phyloP scores from a whole-genome alignment of 1,139 yeast genomes.

The Suhomyces bolitotheri region DNA sequence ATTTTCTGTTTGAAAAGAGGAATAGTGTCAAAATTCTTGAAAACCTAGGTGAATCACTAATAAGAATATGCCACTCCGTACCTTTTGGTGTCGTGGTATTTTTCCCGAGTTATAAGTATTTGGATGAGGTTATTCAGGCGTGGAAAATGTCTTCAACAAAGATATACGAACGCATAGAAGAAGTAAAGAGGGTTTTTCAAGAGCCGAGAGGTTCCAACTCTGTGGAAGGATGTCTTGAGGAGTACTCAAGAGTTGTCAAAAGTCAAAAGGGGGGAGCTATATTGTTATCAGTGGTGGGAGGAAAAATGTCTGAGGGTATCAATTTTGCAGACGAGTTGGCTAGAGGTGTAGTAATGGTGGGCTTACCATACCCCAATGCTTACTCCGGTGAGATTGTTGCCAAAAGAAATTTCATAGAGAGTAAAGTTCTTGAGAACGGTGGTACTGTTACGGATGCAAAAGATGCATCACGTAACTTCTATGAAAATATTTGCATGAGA shows the following conservation, averaged over 20 bases:
- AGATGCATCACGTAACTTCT: constrained; percentile 57
- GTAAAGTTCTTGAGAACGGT: constrained; percentile 39
- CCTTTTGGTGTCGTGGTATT: constrained; percentile 82
- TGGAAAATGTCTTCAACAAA: constrained; percentile 48
- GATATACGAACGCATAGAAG: constrained; percentile 33
- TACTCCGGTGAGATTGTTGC: constrained; percentile 82
- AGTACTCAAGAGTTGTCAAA: constrained; percentile 47
- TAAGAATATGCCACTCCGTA: constrained; percentile 43
- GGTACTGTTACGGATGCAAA: constrained; percentile 42
- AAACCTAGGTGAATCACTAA: constrained; percentile 54
- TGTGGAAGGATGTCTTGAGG: constrained; percentile 48
- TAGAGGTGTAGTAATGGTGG: constrained; percentile 83
- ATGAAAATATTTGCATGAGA: constrained; percentile 87
- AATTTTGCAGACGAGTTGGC: constrained; percentile 87
- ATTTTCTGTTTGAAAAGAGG: constrained; percentile 71
- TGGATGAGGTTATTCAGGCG: constrained; percentile 45
- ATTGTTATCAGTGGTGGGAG: constrained; percentile 87
- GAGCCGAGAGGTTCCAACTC: constrained; percentile 53
- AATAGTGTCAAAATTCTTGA: constrained; percentile 45
- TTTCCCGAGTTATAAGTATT: constrained; percentile 81
- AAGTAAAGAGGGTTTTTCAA: constrained; percentile 48
- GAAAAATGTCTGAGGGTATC: constrained; percentile 91
- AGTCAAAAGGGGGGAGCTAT: constrained; percentile 53
- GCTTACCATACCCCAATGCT: constrained; percentile 87
- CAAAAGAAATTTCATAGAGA: constrained; percentile 64